These are phyloP conservation scores for Discostella stelligera DNA, from an alignment of 352 stramenopile genomes.

Conservation along the genomic window DNA sequence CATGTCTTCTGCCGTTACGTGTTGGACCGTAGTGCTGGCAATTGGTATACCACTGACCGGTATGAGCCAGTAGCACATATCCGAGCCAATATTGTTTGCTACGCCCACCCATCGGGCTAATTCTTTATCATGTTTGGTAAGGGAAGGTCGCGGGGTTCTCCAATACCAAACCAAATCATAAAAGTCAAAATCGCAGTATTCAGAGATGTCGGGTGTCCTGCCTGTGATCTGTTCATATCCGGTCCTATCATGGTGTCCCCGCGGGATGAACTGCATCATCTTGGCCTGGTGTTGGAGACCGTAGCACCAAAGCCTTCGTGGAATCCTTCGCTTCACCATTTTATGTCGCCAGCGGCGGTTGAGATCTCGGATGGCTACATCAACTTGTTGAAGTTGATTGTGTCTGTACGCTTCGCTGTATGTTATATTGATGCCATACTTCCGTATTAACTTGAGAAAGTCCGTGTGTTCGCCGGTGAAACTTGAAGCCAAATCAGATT, in stretches of 20 bases:
- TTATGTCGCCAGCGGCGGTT: neutral
- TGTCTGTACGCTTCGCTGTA: neutral
- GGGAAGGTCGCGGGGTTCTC: neutral
- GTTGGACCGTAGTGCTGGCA: no score
- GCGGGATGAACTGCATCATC: no score
- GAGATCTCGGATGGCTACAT: neutral
- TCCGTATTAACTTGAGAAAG: neutral
- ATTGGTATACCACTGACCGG: neutral
- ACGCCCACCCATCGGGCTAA: slow-evolving; percentile 16
- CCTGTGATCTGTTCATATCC: neutral
- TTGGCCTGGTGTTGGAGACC: no score
- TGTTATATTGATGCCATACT: neutral
- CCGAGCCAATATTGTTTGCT: slow-evolving; percentile 15
- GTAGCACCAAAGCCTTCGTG: neutral
- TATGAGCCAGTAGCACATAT: slow-evolving; percentile 33
- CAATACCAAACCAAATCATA: neutral
- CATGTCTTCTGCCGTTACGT: no score
- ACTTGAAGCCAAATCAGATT: neutral
- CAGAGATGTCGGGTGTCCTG: neutral
- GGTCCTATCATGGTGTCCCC: no score
- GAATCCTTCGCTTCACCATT: neutral
- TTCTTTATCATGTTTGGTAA: neutral
- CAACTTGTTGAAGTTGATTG: neutral
- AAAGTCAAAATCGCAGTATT: neutral
- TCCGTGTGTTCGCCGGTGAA: neutral